Conservation (phyloP, 2,329 filamentous ascomycete genomes). For the Talaromyces sp. region DNA sequence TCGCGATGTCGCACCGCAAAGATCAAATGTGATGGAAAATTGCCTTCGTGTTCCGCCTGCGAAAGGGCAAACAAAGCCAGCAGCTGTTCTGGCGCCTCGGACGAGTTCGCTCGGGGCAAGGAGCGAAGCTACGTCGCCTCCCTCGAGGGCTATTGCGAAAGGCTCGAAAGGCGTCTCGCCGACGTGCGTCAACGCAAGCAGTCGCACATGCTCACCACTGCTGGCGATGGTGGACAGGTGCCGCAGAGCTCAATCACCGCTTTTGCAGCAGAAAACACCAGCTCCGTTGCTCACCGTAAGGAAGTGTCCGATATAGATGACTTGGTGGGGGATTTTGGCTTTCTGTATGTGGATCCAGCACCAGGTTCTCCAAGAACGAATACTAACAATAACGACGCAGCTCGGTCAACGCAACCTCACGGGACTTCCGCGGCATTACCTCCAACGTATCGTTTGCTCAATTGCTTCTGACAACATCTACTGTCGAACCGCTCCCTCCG, state of each 20-base stretch:
- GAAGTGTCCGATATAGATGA: constrained; percentile 88
- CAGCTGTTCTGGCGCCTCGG: constrained; percentile 90
- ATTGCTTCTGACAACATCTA: constrained; percentile 59
- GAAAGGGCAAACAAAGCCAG: constrained; percentile 81
- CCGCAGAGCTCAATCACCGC: constrained; percentile 34
- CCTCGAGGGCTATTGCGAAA: constrained; percentile 85
- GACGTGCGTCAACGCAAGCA: constrained; percentile 35
- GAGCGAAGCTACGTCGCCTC: constrained; percentile 95
- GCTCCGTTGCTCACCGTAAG: constrained; percentile 43
- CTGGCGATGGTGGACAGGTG: constrained; percentile 15
- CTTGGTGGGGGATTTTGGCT: constrained; percentile 88
- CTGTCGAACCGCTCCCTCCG: constrained; percentile 65
- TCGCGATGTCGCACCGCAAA: constrained; percentile 84
- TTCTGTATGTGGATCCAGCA: constrained; percentile 51
- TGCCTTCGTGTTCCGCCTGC: constrained; percentile 91
- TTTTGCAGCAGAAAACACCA: constrained; percentile 20
- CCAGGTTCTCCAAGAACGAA: background rate
- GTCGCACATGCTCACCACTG: constrained; percentile 17
- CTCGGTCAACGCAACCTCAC: constrained; percentile 87
- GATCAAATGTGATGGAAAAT: constrained; percentile 95
- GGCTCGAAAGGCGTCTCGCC: constrained; percentile 70
- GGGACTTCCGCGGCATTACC: constrained; percentile 86
- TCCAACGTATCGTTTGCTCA: constrained; percentile 15
- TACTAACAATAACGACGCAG: constrained; percentile 41
- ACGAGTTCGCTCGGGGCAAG: constrained; percentile 92